Evolutionary conservation across 2,329 filamentous ascomycete genomes (phyloP), one percentile per base, ranked within the genome.

Genomic region (Incumbomyces delicatus): DNA sequence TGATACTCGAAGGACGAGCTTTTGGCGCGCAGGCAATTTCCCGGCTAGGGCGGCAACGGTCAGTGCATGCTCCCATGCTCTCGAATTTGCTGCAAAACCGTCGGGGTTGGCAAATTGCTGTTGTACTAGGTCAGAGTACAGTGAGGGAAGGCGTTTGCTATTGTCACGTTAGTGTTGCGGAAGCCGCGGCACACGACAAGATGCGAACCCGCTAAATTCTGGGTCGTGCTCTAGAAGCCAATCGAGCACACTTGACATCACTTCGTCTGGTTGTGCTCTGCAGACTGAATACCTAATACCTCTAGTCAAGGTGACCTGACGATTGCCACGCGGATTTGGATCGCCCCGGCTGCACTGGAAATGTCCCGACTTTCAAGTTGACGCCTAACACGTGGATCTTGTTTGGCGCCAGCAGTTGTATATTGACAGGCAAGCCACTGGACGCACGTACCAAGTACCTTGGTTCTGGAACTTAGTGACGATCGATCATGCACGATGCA

Each of bases 91-190:
- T 16, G 73, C 69, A 68, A 87, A 95, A 58, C 87, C 87, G 63
- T 94, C 87, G 1, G 87, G 86, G 60, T 95, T 94, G 17, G 85
- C 78, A 33, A 76, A 78, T 57, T 76, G 76, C 56, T 90, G 87
- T 4, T 78, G 67, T 32, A 79, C 73, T 61, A 95, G 94, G 63
- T 95, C 88, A 40, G 87, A 89, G 68, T 94, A 95, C 38, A 95
- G 79, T 4, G 87, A 89, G 11, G 86, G 81, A 11, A 95, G 74
- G 41, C 88, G 85, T 53, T 81, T 77, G 68, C 83, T 87, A 54
- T 63, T 65, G 52, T 5, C 36, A 18, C 12, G 37, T 41, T 31
- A 17, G 12, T 35, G 17, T 17, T 32, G 16, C 18, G 22, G 22
- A 17, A 41, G 38, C 16, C 38, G 10, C 10, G 27, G 36, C 22